phyloP scores from a whole-genome alignment of 192 early-diverging fungal species.

The Coemansia sp. region DNA sequence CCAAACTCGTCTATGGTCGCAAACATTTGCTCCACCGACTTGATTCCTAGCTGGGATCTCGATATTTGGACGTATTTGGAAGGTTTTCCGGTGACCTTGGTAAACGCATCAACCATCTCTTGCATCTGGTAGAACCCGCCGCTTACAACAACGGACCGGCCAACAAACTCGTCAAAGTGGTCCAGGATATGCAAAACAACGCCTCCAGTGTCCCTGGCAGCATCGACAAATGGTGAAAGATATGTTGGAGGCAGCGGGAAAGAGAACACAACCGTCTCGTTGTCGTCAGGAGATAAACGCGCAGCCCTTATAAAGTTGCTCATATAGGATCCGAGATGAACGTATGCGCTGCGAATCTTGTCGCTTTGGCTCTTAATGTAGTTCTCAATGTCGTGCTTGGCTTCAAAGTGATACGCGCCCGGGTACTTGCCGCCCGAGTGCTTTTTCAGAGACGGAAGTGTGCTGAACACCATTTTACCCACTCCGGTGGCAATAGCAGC shows the following conservation, averaged over 20 bases:
- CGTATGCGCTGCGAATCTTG: neutral
- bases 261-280: conserved; percentile 7
- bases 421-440: conserved; percentile 14
- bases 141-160: conserved; percentile 11
- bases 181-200: conserved; percentile 13
- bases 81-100: conserved; percentile 14
- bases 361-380: conserved; percentile 4
- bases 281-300: conserved; percentile 9
- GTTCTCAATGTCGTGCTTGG: conserved; percentile 19
- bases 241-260: neutral
- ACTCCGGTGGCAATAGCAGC: conserved; percentile 11
- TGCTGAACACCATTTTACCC: conserved; percentile 16
- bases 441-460: conserved; percentile 13
- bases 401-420: conserved; percentile 15
- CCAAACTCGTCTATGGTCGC: conserved; percentile 32
- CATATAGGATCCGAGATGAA: conserved; percentile 10
- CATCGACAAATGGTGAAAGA: neutral
- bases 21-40: conserved; percentile 35
- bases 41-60: neutral
- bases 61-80: conserved; percentile 14
- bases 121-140: conserved; percentile 16
- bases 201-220: conserved; percentile 9
- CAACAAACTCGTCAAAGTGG: conserved; percentile 8
- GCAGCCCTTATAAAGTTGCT: conserved; percentile 6
- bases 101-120: conserved; percentile 21